Conservation (phyloP, 306 rosid genomes). For the Aeschynomene evenia region DNA sequence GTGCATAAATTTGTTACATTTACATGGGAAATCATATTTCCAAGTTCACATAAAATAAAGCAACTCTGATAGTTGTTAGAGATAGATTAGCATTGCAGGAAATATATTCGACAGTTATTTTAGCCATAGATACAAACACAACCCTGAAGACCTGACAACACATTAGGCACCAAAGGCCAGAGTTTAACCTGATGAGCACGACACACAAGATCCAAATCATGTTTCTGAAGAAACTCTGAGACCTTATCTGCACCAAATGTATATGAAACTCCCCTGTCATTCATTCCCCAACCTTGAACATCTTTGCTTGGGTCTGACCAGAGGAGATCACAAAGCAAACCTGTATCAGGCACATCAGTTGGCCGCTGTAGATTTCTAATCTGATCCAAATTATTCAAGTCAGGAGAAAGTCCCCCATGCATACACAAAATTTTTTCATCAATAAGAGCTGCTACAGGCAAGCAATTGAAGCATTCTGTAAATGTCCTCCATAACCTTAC, state of each 20-base stretch:
- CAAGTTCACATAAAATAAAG: slow-evolving; percentile 16
- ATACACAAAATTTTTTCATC: slow-evolving; percentile 85
- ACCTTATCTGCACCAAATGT: slow-evolving; percentile 87
- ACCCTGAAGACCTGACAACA: slow-evolving; percentile 10
- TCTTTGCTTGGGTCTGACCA: slow-evolving; percentile 93
- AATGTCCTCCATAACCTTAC: slow-evolving; percentile 80
- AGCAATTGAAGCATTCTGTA: slow-evolving; percentile 79
- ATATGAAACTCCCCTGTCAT: slow-evolving; percentile 80
- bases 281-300: slow-evolving; percentile 74
- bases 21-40: background rate
- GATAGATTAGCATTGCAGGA: slow-evolving; percentile 6
- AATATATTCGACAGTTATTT: background rate
- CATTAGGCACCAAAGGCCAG: slow-evolving; percentile 22
- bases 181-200: slow-evolving; percentile 89
- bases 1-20: background rate
- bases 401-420: slow-evolving; percentile 95
- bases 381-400: slow-evolving; percentile 61
- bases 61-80: background rate
- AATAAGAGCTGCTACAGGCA: slow-evolving; percentile 85
- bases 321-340: slow-evolving; percentile 89
- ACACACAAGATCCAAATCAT: slow-evolving; percentile 86
- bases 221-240: slow-evolving; percentile 73
- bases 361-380: slow-evolving; percentile 70
- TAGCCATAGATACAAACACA: slow-evolving; percentile 26
- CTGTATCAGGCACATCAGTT: slow-evolving; percentile 79